These are phyloP conservation scores for Sporothrix phasma DNA, from an alignment of 2,329 filamentous ascomycete species.

Conservation along the genomic window DNA sequence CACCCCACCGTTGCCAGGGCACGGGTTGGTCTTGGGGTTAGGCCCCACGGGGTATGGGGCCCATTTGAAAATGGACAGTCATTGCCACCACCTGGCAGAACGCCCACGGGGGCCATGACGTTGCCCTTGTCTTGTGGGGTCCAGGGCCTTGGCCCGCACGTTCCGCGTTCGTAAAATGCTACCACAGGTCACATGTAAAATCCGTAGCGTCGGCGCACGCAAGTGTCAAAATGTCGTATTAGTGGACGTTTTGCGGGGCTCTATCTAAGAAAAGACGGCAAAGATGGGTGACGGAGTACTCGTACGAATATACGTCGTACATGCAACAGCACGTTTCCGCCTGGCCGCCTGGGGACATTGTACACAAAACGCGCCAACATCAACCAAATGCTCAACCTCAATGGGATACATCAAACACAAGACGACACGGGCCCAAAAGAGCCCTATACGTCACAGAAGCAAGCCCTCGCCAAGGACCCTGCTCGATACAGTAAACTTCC, in stretches of 20 bases:
- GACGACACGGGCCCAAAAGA: neutral
- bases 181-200: neutral
- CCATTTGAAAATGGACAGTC: too few relatives aligned
- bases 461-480: neutral
- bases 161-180: too few relatives aligned
- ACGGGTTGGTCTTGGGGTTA: too few relatives aligned
- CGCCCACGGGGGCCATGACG: too few relatives aligned
- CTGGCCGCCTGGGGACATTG: neutral
- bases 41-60: too few relatives aligned
- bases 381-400: neutral
- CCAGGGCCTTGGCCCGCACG: too few relatives aligned
- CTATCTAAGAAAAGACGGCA: neutral
- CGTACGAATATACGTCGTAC: too few relatives aligned
- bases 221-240: neutral
- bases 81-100: too few relatives aligned
- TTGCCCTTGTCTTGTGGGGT: too few relatives aligned
- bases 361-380: constrained; percentile 1
- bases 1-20: neutral
- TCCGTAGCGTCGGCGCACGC: neutral
- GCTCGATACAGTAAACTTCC: neutral
- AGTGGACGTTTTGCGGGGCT: neutral
- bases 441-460: neutral
- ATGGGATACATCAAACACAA: constrained; percentile 1
- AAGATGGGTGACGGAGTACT: too few relatives aligned
- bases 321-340: neutral